A percentile compares a stretch with the other conserved stretches of the same genome.
Evolutionary conservation across 345 rosid species (phyloP).

Genomic region (Excoecaria agallocha): DNA sequence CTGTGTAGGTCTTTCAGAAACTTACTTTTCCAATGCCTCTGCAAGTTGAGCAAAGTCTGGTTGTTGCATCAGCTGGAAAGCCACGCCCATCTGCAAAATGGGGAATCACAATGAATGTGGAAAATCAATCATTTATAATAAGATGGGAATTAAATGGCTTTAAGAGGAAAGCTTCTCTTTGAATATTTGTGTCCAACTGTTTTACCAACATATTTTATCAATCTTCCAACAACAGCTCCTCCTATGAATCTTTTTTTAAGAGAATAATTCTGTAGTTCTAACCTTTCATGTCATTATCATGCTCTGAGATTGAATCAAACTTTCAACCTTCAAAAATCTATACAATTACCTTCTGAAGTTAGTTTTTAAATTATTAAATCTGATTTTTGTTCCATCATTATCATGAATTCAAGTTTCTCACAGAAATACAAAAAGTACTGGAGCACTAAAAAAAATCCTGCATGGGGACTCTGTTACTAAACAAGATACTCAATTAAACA

Average conservation of each 20-base stretch:
- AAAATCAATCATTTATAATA: constrained; percentile 6
- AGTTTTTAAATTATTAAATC: background rate
- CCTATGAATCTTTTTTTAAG: background rate
- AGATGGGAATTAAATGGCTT: background rate
- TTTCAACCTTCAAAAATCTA: background rate
- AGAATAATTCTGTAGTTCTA: too few species aligned
- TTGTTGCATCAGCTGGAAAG: constrained; percentile 57
- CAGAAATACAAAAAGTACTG: background rate
- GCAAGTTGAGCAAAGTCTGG: constrained; percentile 65
- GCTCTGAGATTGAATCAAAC: background rate
- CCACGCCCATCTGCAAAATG: constrained; percentile 74
- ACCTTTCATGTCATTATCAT: background rate
- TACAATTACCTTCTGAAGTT: background rate
- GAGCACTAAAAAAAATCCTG: background rate
- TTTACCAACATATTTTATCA: background rate
- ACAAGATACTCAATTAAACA: background rate
- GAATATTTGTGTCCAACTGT: background rate
- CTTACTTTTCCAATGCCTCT: constrained; percentile 87
- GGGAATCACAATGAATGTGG: constrained; percentile 17
- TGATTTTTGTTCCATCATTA: background rate
- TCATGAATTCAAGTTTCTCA: background rate
- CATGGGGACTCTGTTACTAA: background rate
- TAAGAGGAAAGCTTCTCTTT: background rate
- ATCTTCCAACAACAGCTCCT: background rate
- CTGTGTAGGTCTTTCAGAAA: constrained; percentile 24